Conservation (phyloP, 306 rosid genomes). For the Cucurbita moschata region DNA sequence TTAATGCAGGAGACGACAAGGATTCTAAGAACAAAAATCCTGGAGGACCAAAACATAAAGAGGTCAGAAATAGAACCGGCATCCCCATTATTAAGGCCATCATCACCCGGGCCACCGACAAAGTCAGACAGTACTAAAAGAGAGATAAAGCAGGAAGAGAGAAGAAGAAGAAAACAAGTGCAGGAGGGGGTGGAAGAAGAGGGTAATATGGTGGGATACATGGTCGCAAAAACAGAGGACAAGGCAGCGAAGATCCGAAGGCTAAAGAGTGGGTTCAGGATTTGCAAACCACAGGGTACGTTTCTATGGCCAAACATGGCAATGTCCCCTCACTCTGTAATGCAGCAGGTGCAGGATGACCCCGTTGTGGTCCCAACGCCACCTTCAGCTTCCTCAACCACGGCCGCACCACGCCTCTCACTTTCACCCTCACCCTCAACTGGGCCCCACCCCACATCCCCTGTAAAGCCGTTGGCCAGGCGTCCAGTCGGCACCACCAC, state of each 20-base stretch:
- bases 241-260: conserved; percentile 52
- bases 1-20: conserved; percentile 44
- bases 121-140: conserved; percentile 16
- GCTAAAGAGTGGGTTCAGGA: conserved; percentile 70
- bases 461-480: conserved; percentile 57
- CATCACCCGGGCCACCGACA: conserved; percentile 9
- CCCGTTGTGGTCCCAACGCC: conserved; percentile 41
- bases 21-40: conserved; percentile 20
- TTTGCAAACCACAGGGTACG: conserved; percentile 61
- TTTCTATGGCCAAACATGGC: conserved; percentile 55
- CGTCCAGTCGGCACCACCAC: conserved; percentile 39
- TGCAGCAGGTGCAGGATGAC: conserved; percentile 13
- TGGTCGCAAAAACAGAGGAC: conserved; percentile 21
- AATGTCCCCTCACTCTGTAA: conserved; percentile 18
- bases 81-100: conserved; percentile 10
- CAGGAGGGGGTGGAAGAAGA: neutral
- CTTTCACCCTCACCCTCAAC: neutral
- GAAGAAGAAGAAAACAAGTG: conserved; percentile 5
- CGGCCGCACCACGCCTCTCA: conserved; percentile 11
- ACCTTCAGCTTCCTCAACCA: conserved; percentile 45
- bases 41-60: conserved; percentile 15
- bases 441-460: conserved; percentile 26
- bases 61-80: conserved; percentile 28
- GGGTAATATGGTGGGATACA: conserved; percentile 6
- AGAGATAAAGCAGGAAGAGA: conserved; percentile 14